phyloP scores from a whole-genome alignment of 768 basidiomycete genomes.

The Lactifluus subvellereus region DNA sequence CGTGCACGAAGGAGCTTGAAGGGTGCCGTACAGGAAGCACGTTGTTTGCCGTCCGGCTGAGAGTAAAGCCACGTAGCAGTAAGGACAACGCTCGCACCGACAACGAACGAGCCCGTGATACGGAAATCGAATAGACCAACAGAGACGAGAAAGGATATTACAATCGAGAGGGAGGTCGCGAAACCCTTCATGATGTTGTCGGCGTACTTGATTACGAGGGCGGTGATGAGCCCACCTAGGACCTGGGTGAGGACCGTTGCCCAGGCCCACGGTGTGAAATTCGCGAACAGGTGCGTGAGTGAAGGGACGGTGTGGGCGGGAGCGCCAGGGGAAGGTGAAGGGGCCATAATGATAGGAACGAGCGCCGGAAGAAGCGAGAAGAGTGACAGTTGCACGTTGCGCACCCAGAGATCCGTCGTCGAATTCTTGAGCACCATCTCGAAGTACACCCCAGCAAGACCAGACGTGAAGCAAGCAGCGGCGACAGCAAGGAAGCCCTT shows the following conservation, averaged over 20 bases:
- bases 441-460: constrained; percentile 95
- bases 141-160: constrained; percentile 90
- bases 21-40: neutral
- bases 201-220: constrained; percentile 90
- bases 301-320: constrained; percentile 31
- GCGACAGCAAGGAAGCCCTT: constrained; percentile 88
- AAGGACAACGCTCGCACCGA: constrained; percentile 80
- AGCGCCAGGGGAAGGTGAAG: constrained; percentile 31
- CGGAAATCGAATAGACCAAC: constrained; percentile 86
- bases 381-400: constrained; percentile 91
- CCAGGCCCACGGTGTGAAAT: constrained; percentile 92
- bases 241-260: constrained; percentile 85
- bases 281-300: constrained; percentile 57
- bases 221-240: constrained; percentile 86
- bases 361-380: constrained; percentile 91
- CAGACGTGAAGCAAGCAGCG: constrained; percentile 90
- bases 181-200: constrained; percentile 93
- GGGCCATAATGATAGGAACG: constrained; percentile 60
- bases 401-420: constrained; percentile 87
- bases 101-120: constrained; percentile 78
- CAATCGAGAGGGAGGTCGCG: constrained; percentile 89
- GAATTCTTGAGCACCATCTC: constrained; percentile 96
- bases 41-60: constrained; percentile 40
- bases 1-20: constrained; percentile 23
- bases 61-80: constrained; percentile 92